These are phyloP conservation scores for Ophiostoma piceae DNA, from an alignment of 2,329 filamentous ascomycete genomes.

Conservation along the genomic window DNA sequence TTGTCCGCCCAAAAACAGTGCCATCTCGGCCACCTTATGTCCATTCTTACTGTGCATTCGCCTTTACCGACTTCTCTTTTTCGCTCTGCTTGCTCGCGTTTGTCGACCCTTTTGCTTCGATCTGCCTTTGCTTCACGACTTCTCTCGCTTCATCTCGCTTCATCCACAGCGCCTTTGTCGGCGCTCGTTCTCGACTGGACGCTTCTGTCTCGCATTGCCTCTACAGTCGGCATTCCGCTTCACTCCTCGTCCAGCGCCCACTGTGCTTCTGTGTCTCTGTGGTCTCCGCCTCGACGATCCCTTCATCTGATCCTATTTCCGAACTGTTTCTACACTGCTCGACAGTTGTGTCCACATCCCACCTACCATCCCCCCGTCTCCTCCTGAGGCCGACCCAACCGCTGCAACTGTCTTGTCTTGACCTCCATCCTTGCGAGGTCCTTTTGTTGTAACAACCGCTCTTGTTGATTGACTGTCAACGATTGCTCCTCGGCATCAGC, in stretches of 20 bases:
- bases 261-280: neutral
- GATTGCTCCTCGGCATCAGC: neutral
- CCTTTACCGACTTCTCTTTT: conserved; percentile 17
- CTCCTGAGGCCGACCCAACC: conserved; percentile 2
- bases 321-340: conserved; percentile 4
- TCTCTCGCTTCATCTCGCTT: conserved; percentile 6
- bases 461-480: neutral
- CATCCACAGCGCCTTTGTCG: neutral
- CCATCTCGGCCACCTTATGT: conserved; percentile 7
- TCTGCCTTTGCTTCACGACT: neutral
- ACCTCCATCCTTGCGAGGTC: neutral
- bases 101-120: neutral
- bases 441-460: neutral
- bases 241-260: neutral
- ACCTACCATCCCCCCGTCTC: neutral
- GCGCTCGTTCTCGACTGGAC: neutral
- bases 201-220: neutral
- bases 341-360: conserved; percentile 2
- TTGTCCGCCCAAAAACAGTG: conserved; percentile 18
- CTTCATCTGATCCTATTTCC: conserved; percentile 14
- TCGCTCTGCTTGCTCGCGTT: neutral
- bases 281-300: conserved; percentile 16
- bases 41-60: conserved; percentile 20
- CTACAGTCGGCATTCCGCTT: neutral
- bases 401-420: neutral